phyloP scores from a whole-genome alignment of 768 basidiomycete genomes.

The Collybiopsis confluens region DNA sequence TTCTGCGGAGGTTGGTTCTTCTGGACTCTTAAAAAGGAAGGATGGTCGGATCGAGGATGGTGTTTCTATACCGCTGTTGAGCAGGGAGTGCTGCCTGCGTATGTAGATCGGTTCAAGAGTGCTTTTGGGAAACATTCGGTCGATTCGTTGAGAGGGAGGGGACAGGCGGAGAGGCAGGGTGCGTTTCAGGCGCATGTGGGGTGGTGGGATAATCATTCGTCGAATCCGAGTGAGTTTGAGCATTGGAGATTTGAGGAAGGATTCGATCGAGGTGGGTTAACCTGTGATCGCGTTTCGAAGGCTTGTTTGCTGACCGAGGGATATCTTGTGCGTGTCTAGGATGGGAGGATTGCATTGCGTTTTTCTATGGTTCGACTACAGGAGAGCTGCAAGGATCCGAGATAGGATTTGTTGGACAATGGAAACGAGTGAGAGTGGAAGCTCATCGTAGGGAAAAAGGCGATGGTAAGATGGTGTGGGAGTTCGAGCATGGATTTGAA shows the following conservation, averaged over 20 bases:
- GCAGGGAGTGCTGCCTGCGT: conserved; percentile 56
- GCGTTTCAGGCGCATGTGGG: conserved; percentile 28
- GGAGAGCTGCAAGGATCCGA: conserved; percentile 35
- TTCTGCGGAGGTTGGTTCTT: conserved; percentile 75
- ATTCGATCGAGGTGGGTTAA: conserved; percentile 30
- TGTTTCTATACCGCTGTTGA: conserved; percentile 60
- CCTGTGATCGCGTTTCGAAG: too few species aligned
- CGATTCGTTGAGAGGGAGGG: neutral
- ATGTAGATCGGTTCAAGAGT: conserved; percentile 1
- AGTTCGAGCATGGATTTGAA: conserved; percentile 54
- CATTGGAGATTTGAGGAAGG: conserved; percentile 68
- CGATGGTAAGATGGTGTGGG: conserved; percentile 65
- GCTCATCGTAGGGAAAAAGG: conserved; percentile 39
- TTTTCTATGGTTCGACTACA: conserved; percentile 33
- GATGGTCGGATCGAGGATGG: conserved; percentile 69
- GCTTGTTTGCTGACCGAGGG: too few species aligned
- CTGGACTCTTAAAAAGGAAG: conserved; percentile 79
- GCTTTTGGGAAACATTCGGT: neutral
- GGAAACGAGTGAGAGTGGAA: conserved; percentile 41
- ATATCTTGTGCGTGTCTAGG: too few species aligned
- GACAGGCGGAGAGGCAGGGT: neutral
- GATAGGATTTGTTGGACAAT: conserved; percentile 62
- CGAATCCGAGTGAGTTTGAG: conserved; percentile 54
- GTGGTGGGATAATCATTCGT: conserved; percentile 37
- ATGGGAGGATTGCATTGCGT: conserved; percentile 67